These are phyloP conservation scores for Viola pubescens DNA, from an alignment of 441 rosid species.

Conservation along the genomic window DNA sequence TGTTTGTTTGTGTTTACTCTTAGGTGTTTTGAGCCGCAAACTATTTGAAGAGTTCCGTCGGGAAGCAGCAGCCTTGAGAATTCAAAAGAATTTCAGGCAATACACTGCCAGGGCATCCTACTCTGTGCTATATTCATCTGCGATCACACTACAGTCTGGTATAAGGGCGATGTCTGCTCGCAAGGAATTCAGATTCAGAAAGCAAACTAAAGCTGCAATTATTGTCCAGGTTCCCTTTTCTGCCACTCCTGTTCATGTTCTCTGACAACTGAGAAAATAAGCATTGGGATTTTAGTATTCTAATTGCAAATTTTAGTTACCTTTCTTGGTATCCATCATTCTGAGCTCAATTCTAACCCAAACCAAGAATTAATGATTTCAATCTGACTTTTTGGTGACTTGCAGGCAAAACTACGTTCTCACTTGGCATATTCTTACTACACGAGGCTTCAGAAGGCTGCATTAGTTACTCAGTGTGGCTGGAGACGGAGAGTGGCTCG, in stretches of 20 bases:
- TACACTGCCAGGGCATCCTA: slow-evolving; percentile 67
- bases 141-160: slow-evolving; percentile 78
- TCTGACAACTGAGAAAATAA: slow-evolving; percentile 15
- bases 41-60: slow-evolving; percentile 68
- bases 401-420: slow-evolving; percentile 75
- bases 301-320: slow-evolving; percentile 11
- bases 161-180: slow-evolving; percentile 96
- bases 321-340: slow-evolving; percentile 7
- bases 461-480: slow-evolving; percentile 80
- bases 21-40: slow-evolving; percentile 86
- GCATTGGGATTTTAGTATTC: slow-evolving; percentile 11
- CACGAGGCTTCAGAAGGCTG: slow-evolving; percentile 80
- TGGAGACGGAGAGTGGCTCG: slow-evolving; percentile 97
- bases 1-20: slow-evolving; percentile 19
- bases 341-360: neutral
- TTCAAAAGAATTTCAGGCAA: slow-evolving; percentile 79
- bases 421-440: slow-evolving; percentile 61
- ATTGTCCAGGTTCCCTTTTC: slow-evolving; percentile 63
- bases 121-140: slow-evolving; percentile 44
- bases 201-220: slow-evolving; percentile 92
- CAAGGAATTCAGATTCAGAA: slow-evolving; percentile 87
- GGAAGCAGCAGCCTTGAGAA: slow-evolving; percentile 84
- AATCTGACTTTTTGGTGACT: slow-evolving; percentile 19
- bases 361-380: slow-evolving; percentile 4
- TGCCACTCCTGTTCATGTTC: slow-evolving; percentile 18